phyloP scores from a whole-genome alignment of 108 stramenopile genomes.

The Nannochloropsis gaditana region DNA sequence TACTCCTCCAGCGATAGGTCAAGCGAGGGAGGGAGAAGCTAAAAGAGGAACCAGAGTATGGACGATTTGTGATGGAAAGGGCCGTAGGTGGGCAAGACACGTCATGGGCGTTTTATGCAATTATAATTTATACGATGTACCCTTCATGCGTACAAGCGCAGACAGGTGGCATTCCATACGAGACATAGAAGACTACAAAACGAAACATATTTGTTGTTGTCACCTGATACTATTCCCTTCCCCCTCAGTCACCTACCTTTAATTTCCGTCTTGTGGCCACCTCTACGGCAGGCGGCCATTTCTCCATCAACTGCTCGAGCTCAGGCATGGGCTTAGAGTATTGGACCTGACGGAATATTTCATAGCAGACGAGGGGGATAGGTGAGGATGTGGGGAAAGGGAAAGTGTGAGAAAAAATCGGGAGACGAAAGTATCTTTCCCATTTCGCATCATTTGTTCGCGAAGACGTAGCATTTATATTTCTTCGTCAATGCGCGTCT shows the following conservation, averaged over 20 bases:
- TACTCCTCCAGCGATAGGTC: constrained; percentile 66
- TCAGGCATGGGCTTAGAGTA: constrained; percentile 67
- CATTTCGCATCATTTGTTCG: too few species aligned
- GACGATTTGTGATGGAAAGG: not conserved
- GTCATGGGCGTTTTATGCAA: too few species aligned
- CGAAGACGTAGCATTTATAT: too few species aligned
- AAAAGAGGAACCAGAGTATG: not conserved
- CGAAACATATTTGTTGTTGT: not conserved
- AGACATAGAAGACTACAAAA: not conserved
- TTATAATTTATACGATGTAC: too few species aligned
- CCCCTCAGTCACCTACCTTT: not conserved
- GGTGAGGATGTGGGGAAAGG: not conserved
- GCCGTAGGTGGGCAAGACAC: too few species aligned
- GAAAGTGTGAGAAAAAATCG: not conserved
- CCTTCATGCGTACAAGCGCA: too few species aligned
- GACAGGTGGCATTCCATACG: not conserved
- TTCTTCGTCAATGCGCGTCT: too few species aligned
- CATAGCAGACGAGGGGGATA: not conserved
- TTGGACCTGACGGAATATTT: constrained; percentile 35
- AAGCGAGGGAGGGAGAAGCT: constrained; percentile 35
- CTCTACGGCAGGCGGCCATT: constrained; percentile 67
- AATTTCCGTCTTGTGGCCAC: constrained; percentile 37
- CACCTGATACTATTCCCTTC: not conserved
- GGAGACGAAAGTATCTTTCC: too few species aligned
- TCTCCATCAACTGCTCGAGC: constrained; percentile 66